A percentile compares a stretch with the other conserved stretches of the same genome.
Conservation (phyloP, 768 basidiomycete genomes). For the Trametes cinnabarina region DNA sequence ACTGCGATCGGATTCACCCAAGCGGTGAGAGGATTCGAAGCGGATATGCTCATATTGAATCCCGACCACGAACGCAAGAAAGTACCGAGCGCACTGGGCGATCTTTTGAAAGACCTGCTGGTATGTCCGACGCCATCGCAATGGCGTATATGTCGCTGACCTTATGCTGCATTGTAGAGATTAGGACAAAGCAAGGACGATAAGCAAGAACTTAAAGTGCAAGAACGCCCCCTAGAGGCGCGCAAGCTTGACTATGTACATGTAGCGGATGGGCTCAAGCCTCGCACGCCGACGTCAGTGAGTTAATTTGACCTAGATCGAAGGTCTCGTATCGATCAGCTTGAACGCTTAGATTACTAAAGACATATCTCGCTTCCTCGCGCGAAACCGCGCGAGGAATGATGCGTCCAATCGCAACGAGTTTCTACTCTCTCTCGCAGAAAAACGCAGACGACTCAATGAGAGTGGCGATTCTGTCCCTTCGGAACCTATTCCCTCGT, state of each 20-base stretch:
- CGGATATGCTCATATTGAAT: slow-evolving; percentile 73
- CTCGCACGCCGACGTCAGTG: slow-evolving; percentile 60
- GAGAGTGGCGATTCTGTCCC: slow-evolving; percentile 32
- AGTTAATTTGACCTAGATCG: slow-evolving; percentile 24
- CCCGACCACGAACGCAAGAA: slow-evolving; percentile 57
- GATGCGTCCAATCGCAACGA: slow-evolving; percentile 76
- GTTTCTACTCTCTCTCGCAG: slow-evolving; percentile 59
- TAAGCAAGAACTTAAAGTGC: slow-evolving; percentile 9
- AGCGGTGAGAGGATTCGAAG: slow-evolving; percentile 59
- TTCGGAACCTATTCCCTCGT: slow-evolving; percentile 44
- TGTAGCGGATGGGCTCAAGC: slow-evolving; percentile 42
- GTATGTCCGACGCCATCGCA: slow-evolving; percentile 35
- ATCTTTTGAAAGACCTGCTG: slow-evolving; percentile 49
- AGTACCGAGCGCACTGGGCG: slow-evolving; percentile 54
- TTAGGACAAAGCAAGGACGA: slow-evolving; percentile 32
- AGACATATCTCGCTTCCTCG: slow-evolving; percentile 70
- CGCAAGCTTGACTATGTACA: slow-evolving; percentile 66
- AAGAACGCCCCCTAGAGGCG: slow-evolving; percentile 51
- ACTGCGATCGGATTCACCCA: slow-evolving; percentile 54
- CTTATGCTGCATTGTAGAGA: slow-evolving; percentile 14
- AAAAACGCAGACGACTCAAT: slow-evolving; percentile 47
- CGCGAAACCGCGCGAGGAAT: slow-evolving; percentile 66
- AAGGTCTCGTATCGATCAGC: neutral
- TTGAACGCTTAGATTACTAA: slow-evolving; percentile 49
- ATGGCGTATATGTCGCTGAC: neutral